Conservation (phyloP, 441 rosid genomes). For the Daphne laureola region DNA sequence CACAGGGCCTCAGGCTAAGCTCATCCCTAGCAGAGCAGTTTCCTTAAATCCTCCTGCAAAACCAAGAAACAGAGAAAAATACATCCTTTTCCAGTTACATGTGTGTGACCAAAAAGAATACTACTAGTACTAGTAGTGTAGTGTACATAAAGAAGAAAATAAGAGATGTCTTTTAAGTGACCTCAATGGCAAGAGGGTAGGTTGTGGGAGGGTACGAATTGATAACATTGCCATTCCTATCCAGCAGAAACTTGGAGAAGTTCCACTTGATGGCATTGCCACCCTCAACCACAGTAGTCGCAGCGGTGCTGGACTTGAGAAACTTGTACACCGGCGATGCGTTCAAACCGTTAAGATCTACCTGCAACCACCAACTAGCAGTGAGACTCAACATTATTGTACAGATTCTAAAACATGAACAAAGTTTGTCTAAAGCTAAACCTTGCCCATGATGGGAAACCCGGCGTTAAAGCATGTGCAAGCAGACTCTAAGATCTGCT, state of each 20-base stretch:
- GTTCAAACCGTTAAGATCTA: slow-evolving; percentile 49
- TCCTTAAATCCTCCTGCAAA: slow-evolving; percentile 62
- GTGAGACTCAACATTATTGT: too few relatives aligned
- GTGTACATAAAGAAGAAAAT: not conserved
- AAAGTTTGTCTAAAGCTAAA: not conserved
- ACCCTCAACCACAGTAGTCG: slow-evolving; percentile 11
- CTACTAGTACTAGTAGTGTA: too few relatives aligned
- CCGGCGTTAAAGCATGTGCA: slow-evolving; percentile 66
- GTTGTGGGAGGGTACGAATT: slow-evolving; percentile 60
- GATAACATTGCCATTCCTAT: slow-evolving; percentile 47
- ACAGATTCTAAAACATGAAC: too few relatives aligned
- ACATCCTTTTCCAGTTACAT: too few relatives aligned
- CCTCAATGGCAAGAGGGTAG: slow-evolving; percentile 57
- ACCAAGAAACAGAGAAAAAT: not conserved
- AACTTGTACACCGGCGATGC: slow-evolving; percentile 55
- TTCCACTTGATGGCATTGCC: slow-evolving; percentile 61
- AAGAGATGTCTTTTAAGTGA: slow-evolving; percentile 6
- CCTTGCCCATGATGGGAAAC: slow-evolving; percentile 63
- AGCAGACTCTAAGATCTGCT: slow-evolving; percentile 46
- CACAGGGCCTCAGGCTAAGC: too few relatives aligned
- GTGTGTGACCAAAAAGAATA: too few relatives aligned
- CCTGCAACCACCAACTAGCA: slow-evolving; percentile 18
- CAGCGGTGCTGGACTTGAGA: slow-evolving; percentile 43
- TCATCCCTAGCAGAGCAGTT: slow-evolving; percentile 37
- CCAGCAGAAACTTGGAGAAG: slow-evolving; percentile 52